A percentile compares a stretch with the other conserved stretches of the same genome.
phyloP scores from a whole-genome alignment of 345 rosid species.

The Lepidium aucheri region DNA sequence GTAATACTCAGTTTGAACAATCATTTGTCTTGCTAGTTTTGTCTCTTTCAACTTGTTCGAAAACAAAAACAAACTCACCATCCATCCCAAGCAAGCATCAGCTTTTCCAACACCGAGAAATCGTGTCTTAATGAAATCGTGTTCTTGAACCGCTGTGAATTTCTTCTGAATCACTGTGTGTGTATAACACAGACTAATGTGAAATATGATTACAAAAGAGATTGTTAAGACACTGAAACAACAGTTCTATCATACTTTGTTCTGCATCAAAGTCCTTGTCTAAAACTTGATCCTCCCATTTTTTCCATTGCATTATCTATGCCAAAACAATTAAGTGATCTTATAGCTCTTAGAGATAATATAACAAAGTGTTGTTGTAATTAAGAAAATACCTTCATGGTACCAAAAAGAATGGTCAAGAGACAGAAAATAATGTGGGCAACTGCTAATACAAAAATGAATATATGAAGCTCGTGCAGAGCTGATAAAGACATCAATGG shows the following conservation, averaged over 20 bases:
- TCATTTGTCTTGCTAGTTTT: too few relatives aligned
- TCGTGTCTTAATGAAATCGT: conserved; percentile 59
- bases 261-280: conserved; percentile 20
- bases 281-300: conserved; percentile 46
- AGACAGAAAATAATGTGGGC: conserved; percentile 67
- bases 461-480: conserved; percentile 74
- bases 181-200: neutral
- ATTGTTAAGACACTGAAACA: neutral
- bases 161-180: conserved; percentile 33
- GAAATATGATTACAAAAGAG: neutral
- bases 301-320: conserved; percentile 58
- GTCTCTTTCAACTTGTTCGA: too few relatives aligned
- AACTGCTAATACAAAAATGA: conserved; percentile 73
- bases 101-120: conserved; percentile 66
- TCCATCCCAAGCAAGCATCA: conserved; percentile 46
- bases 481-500: conserved; percentile 57
- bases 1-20: too few relatives aligned
- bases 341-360: neutral
- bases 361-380: neutral
- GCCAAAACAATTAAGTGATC: too few relatives aligned
- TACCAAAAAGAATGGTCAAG: conserved; percentile 69
- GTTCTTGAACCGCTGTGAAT: conserved; percentile 52
- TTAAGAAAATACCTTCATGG: conserved; percentile 45
- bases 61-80: conserved; percentile 37
- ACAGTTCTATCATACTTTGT: conserved; percentile 26